Conservation (phyloP, 148 eudicot genomes). For the Cornus florida region DNA sequence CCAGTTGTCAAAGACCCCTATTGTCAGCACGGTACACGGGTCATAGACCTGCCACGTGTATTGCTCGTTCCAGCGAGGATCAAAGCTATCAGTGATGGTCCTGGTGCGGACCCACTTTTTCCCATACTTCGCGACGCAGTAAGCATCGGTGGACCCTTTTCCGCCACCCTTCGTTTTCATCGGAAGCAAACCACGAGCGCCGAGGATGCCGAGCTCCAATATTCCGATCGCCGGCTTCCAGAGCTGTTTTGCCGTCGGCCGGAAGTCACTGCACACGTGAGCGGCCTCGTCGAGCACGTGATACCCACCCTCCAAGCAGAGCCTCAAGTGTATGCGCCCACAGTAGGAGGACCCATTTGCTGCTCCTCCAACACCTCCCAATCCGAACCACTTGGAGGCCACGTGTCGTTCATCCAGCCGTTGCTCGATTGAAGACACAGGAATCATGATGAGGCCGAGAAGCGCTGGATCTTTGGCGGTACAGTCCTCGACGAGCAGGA, state of each 20-base stretch:
- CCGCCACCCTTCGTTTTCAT: slow-evolving; percentile 78
- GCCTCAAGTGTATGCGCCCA: slow-evolving; percentile 67
- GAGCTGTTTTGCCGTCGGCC: slow-evolving; percentile 92
- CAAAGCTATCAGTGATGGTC: slow-evolving; percentile 71
- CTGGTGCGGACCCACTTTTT: slow-evolving; percentile 96
- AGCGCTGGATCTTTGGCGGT: slow-evolving; percentile 70
- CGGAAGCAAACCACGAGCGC: slow-evolving; percentile 83
- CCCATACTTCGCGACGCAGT: slow-evolving; percentile 95
- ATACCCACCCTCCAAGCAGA: slow-evolving; percentile 94
- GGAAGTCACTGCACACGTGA: slow-evolving; percentile 86
- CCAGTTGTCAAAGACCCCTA: slow-evolving; percentile 95
- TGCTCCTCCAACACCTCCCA: slow-evolving; percentile 48
- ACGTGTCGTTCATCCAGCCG: slow-evolving; percentile 86
- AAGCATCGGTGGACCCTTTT: slow-evolving; percentile 92
- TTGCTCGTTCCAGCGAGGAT: slow-evolving; percentile 99
- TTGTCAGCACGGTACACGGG: slow-evolving; percentile 88
- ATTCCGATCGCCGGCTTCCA: slow-evolving; percentile 91
- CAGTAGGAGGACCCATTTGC: slow-evolving; percentile 50
- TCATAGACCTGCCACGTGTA: slow-evolving; percentile 99
- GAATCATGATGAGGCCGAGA: slow-evolving; percentile 73
- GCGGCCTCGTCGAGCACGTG: slow-evolving; percentile 99
- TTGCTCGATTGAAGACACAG: slow-evolving; percentile 74
- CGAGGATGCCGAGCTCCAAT: slow-evolving; percentile 84
- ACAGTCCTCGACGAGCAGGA: slow-evolving; percentile 74
- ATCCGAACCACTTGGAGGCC: slow-evolving; percentile 60